phyloP scores from a whole-genome alignment of 306 rosid genomes.

The Begonia loranthoides region DNA sequence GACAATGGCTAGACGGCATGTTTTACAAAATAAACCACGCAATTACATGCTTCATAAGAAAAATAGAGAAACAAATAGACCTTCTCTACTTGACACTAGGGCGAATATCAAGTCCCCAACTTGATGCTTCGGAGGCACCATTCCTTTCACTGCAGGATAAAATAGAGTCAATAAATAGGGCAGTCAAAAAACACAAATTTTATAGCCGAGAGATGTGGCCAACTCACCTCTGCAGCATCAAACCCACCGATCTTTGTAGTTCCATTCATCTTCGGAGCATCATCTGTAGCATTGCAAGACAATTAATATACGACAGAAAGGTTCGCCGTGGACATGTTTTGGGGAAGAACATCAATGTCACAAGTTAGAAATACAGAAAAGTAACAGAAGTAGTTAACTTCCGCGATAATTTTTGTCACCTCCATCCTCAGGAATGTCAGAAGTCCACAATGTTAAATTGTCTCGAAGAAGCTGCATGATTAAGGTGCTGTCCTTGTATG shows the following conservation, averaged over 20 bases:
- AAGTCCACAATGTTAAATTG: slow-evolving; percentile 66
- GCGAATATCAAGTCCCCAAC: not conserved
- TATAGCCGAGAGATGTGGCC: not conserved
- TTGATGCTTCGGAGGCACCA: not conserved
- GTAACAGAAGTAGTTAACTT: slow-evolving; percentile 2
- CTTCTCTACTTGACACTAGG: not conserved
- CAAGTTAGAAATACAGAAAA: not conserved
- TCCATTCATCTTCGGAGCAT: slow-evolving; percentile 50
- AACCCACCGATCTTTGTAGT: slow-evolving; percentile 37
- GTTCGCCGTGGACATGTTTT: not conserved
- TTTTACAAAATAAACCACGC: not conserved
- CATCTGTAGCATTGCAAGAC: slow-evolving; percentile 31
- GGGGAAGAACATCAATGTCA: not conserved
- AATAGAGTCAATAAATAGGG: not conserved
- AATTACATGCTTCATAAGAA: not conserved
- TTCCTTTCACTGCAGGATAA: not conserved
- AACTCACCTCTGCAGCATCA: slow-evolving; percentile 49
- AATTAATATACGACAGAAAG: not conserved
- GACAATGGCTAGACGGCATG: not conserved
- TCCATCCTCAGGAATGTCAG: slow-evolving; percentile 66
- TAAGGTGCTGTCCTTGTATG: slow-evolving; percentile 73
- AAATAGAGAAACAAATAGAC: not conserved
- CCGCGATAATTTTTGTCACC: slow-evolving; percentile 18
- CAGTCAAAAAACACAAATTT: not conserved
- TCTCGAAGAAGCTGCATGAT: slow-evolving; percentile 75